Base-by-base conservation (phyloP, 1,139 yeast genomes). In the Arxiozyma telluris region DNA sequence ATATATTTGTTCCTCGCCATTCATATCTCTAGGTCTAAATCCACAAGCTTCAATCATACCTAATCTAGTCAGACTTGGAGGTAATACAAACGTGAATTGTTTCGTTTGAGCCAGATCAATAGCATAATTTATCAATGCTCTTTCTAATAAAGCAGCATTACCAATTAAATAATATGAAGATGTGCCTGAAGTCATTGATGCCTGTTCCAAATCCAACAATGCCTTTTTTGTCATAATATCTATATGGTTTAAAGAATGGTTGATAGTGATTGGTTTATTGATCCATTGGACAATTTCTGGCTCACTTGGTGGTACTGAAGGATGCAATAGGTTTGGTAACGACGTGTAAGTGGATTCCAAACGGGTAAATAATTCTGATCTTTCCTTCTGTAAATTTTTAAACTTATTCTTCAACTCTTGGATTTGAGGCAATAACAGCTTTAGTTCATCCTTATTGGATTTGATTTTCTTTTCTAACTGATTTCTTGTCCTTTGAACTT, bases 41-140 rank as follows among this genome's bases (percentile, higher is more conserved):
- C 99, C 99, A 73, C 98, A 94, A 0, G 97, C 97, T 59, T 77
- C 74, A 0, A 91, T 82, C 12, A 89, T 75, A 59, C 87, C 96
- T 23, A 81, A 75, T 58, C 87, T 81, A 1, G 91, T 96, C 25
- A 93, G 80, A 1, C 95, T 81, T 1, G 98, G 98, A 0, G 98
- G 97, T 9, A 81, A 71, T 15, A 84, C 81, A 78, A 85, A 78
- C 42, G 71, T 70, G 71, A 87, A 94, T 0, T 96, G 96, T 9
- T 74, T 68, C 46, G 71, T 64, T 45, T 88, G 74, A 11, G 53
- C 56, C 9, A 46, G 25, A 20, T 78, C 73, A 53, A 93, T 69
- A 0, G 94, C 84, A 67, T 84, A 90, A 59, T 87, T 93, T 1
- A 91, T 80, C 54, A 94, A 74, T 0, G 98, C 98, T 64, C 87